Percentiles rank a stretch among this genome's conserved stretches.
phyloP scores from a whole-genome alignment of 768 basidiomycete genomes.

The Hirschioporus abietinus region DNA sequence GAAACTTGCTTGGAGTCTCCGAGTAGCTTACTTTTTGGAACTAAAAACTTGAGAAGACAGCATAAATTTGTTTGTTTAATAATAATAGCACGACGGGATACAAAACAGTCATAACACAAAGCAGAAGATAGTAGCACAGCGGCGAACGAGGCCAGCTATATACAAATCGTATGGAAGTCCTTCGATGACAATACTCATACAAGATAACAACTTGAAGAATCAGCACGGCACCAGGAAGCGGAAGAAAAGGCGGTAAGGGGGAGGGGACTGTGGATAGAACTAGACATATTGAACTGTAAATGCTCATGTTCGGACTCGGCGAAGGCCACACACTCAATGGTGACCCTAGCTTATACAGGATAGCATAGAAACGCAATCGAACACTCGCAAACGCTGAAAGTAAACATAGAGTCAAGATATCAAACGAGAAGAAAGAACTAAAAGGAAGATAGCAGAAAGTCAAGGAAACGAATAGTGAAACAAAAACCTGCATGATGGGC shows the following conservation, averaged over 20 bases:
- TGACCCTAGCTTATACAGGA: background rate
- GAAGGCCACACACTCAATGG: background rate
- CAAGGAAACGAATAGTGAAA: constrained; percentile 67
- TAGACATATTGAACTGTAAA: background rate
- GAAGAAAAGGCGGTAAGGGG: background rate
- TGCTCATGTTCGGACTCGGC: background rate
- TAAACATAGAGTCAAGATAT: background rate
- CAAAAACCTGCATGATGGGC: constrained; percentile 64
- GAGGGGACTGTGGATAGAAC: background rate
- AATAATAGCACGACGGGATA: background rate
- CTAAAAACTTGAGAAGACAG: background rate
- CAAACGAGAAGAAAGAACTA: background rate
- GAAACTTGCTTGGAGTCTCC: background rate
- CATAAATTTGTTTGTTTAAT: background rate
- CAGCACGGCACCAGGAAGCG: background rate
- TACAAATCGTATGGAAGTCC: background rate
- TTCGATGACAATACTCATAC: background rate
- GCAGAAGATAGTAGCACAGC: background rate
- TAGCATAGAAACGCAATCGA: background rate
- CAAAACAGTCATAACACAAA: background rate
- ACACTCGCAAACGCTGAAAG: background rate
- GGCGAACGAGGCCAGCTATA: background rate
- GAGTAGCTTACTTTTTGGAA: background rate
- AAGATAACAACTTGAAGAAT: background rate
- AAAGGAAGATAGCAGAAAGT: constrained; percentile 41